These are phyloP conservation scores for Ophiocordyceps sinensis DNA, from an alignment of 2,329 filamentous ascomycete species.

Conservation along the genomic window DNA sequence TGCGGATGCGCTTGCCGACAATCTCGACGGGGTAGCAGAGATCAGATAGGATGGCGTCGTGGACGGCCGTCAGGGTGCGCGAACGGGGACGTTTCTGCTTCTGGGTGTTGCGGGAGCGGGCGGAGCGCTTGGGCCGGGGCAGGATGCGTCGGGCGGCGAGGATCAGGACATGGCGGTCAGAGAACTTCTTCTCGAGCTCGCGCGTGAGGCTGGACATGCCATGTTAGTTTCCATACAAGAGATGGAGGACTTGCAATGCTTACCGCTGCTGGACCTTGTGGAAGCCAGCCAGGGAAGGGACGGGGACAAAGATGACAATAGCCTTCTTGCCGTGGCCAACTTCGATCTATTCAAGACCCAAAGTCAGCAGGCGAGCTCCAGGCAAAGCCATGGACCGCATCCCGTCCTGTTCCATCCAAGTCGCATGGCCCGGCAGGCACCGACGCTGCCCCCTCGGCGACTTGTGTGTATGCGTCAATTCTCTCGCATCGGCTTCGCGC, in stretches of 20 bases:
- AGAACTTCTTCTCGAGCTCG: constrained; percentile 99
- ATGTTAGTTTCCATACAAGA: not conserved
- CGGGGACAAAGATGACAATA: constrained; percentile 99
- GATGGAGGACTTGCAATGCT: constrained; percentile 19
- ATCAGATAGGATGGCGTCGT: constrained; percentile 95
- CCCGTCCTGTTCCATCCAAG: constrained; percentile 53
- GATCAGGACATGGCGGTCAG: constrained; percentile 98
- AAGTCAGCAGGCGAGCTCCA: constrained; percentile 68
- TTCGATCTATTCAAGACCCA: constrained; percentile 72
- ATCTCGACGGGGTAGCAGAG: constrained; percentile 99
- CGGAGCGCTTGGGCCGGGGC: constrained; percentile 95
- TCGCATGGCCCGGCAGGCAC: constrained; percentile 22
- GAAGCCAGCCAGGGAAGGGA: constrained; percentile 95
- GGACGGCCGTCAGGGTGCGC: constrained; percentile 94
- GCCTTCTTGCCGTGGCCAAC: constrained; percentile 99
- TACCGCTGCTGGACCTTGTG: constrained; percentile 99
- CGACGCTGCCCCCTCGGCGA: constrained; percentile 12
- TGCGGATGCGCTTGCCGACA: constrained; percentile 95
- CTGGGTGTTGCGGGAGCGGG: constrained; percentile 88
- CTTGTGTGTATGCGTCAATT: constrained; percentile 3
- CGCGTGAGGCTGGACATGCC: constrained; percentile 66
- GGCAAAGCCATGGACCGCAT: constrained; percentile 57
- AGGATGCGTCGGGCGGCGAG: constrained; percentile 97
- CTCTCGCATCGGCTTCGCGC: constrained; percentile 11
- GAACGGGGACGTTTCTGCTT: constrained; percentile 98